Percentiles rank a stretch among this genome's conserved stretches.
Conservation (phyloP, 768 basidiomycete genomes). For the Tephrocybe sp. region DNA sequence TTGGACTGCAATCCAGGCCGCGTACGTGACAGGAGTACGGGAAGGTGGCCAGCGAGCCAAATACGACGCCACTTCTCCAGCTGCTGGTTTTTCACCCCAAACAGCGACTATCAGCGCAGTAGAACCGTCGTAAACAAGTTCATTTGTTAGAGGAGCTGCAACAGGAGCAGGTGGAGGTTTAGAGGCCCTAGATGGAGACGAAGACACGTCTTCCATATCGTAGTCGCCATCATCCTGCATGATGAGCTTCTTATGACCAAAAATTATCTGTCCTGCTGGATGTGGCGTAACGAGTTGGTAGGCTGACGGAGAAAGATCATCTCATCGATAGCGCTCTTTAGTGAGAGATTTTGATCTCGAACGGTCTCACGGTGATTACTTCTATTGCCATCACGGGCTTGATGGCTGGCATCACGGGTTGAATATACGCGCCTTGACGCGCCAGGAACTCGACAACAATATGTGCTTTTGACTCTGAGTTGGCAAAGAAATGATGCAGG, state of each 20-base stretch:
- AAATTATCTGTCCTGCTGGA: too few species aligned
- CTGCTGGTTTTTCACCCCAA: conserved; percentile 25
- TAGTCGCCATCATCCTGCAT: conserved; percentile 14
- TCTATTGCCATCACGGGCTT: neutral
- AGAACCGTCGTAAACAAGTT: conserved; percentile 13
- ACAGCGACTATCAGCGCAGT: conserved; percentile 17
- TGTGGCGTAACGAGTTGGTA: neutral
- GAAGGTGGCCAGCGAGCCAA: conserved; percentile 37
- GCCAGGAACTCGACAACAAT: neutral
- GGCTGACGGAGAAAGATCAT: neutral
- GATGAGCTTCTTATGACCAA: too few species aligned
- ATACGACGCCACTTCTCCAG: conserved; percentile 25
- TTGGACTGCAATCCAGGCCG: conserved; percentile 34
- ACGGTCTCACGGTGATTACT: neutral
- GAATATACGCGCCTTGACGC: neutral
- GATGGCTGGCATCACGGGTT: neutral
- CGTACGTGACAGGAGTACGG: conserved; percentile 27
- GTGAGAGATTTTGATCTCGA: neutral
- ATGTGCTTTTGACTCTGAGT: neutral
- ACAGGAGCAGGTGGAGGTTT: conserved; percentile 2
- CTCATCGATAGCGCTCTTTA: neutral
- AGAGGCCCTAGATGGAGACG: neutral
- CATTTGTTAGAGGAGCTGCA: conserved; percentile 12
- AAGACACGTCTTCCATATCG: conserved; percentile 10
- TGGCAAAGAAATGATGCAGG: neutral